Evolutionary conservation across 176 grass and related monocot species (phyloP), one percentile per base, ranked within the genome.

Genomic region (Chrysopogon serrulatus): DNA sequence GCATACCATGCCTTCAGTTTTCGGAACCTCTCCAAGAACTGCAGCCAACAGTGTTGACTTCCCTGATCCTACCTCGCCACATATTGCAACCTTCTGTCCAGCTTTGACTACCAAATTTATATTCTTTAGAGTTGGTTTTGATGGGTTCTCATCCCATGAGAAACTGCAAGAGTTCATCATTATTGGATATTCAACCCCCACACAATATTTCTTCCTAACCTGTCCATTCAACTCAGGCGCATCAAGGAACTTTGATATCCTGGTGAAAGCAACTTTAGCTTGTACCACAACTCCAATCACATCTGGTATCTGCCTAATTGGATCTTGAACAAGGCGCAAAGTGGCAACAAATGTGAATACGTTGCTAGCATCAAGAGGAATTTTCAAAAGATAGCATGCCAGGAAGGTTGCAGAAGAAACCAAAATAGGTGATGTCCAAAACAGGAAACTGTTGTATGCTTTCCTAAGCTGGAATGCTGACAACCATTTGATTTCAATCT

Each of bases 11-110:
- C 96, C 93, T 57, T 82, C 65, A 16, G 78, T 94, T 82, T 85
- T 89, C 1, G 69, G 85, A 67, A 99, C 74, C 83, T 99, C 96
- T 81, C 96, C 91, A 14, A 96, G 90, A 83, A 95, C 73, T 77
- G 96, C 83, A 71, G 93, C 91, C 77, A 96, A 80, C 78, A 99
- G 89, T 57, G 89, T 99, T 31, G 96, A 96, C 54, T 99, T 99
- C 76, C 96, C 96, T 0, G 93, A 96, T 41, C 96, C 96, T 83
- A 99, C 96, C 78, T 99, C 96, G 18, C 93, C 96, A 76, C 96
- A 99, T 60, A 99, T 92, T 60, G 96, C 93, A 73, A 99, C 73
- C 71, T 99, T 99, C 42, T 95, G 83, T 65, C 93, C 88, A 74
- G 76, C 10, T 83, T 87, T 93, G 21, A 94, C 85, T 23, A 64